Evolutionary conservation across 1,284 basidiomycete species (phyloP), one percentile per base, ranked within the genome.

Genomic region (Volvariella surrecta): DNA sequence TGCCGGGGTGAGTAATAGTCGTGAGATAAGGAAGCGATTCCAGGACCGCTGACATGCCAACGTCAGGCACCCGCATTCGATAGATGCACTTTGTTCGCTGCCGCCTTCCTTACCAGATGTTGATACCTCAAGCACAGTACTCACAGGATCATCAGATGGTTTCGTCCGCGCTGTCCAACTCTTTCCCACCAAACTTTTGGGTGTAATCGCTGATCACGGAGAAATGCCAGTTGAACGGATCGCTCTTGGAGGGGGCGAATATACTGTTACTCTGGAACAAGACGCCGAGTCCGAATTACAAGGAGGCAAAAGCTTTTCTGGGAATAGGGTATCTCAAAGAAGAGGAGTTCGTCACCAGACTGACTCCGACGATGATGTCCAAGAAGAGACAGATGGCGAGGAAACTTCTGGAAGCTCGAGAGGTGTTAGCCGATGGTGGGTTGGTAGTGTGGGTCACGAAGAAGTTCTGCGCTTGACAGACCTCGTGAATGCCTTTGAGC

Each of bases 381-480:
- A 35, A 6, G 68, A 64, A 32, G 70, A 76, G 0, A 73, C 81
- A 45, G 71, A 53, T 31, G 47, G 44, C n/a, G 54, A 56, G 3
- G 52, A 52, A 21, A 42, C 43, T 11, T 32, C 24, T n/a, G 37
- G 39, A 21, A 35, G 43, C 37, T 45, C 49, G 22, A 52, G 55
- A 13, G 24, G 24, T 28, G 6, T 28, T 11, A 28, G 24, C 24
- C 56, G 72, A 3, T 78, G 78, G 61, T 93, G 91, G 86, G 74
- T 95, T 13, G 94, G 82, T n/a, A 93, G 89, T 58, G 87, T 84
- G n/a, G 89, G 89, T 13, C 93, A 97, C 56, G 92, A 95, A 51
- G 88, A 94, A 49, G 71, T 79, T 21, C 60, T 96, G 50, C 86
- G 85, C 59, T 63, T 97, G 62, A 95, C 90, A 18, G 86, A 95